Conservation (phyloP, 2,329 filamentous ascomycete species). For the Zelopaecilomyces penicillatus region DNA sequence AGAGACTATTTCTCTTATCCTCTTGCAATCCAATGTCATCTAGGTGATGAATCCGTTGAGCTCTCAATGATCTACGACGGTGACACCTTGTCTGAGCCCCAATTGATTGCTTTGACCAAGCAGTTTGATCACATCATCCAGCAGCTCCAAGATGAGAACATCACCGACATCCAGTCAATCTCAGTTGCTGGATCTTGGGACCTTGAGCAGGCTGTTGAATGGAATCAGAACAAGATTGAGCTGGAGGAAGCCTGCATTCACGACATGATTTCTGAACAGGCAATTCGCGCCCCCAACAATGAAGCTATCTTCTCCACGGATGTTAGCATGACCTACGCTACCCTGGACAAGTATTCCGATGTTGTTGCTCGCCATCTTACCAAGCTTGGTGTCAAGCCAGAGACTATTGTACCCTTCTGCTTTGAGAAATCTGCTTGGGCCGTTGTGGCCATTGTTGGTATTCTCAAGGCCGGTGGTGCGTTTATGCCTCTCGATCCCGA, state of each 20-base stretch:
- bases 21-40: neutral
- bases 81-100: neutral
- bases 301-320: slow-evolving; percentile 11
- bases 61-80: neutral
- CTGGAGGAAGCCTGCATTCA: slow-evolving; percentile 1
- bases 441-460: slow-evolving; percentile 2
- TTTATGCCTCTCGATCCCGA: slow-evolving; percentile 18
- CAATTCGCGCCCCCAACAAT: neutral
- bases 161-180: neutral
- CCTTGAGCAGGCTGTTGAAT: neutral
- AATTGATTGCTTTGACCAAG: neutral
- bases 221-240: neutral
- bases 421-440: slow-evolving; percentile 6
- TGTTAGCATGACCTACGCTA: slow-evolving; percentile 8
- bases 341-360: slow-evolving; percentile 6
- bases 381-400: neutral
- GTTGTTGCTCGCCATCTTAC: slow-evolving; percentile 2
- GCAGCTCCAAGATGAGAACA: neutral
- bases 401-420: slow-evolving; percentile 3
- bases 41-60: neutral
- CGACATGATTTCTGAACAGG: neutral
- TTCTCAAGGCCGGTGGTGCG: slow-evolving; percentile 7
- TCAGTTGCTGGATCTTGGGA: neutral
- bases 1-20: neutral
- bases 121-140: neutral